Base-by-base conservation (phyloP, 2,329 filamentous ascomycete genomes). In the Alternaria burnsii region DNA sequence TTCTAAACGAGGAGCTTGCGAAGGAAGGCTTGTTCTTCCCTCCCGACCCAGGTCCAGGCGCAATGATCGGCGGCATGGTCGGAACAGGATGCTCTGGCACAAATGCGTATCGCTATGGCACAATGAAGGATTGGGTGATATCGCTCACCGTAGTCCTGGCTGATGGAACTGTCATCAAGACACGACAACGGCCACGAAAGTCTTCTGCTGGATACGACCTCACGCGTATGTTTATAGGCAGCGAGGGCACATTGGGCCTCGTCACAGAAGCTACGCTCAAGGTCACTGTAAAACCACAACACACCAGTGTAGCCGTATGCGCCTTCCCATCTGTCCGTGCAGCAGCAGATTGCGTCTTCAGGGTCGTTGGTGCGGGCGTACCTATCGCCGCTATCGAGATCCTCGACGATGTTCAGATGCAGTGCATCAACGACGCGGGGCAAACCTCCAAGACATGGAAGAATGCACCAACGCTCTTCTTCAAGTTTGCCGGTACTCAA, bases 121-220 rank as follows among this genome's bases (percentile, higher is more conserved):
- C 93, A 2, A 97, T 97, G 93, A 89, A 92, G 64, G 93, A 97
- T 76, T 97, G 93, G 93, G 94, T 97, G 12, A 81, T 97, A 22
- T 91, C 87, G 55, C 80, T 97, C 67, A 97, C 93, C 0, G 92
- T 97, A 4, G 93, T 97, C 11, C 85, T 97, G 71, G 93, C 93
- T 18, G 94, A 97, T 78, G 93, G 93, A 51, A 97, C 93, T 1
- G 80, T 97, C 52, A 90, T 97, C 80, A 94, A 94, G 83, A 97
- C 94, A 11, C 86, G 91, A 64, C 93, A 96, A 79, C 87, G 93
- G 50, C 93, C 93, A 11, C 87, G 93, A 68, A 97, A 97, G 83
- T 94, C 91, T 72, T 93, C 90, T 56, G 94, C 94, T 32, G 94
- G 94, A 26, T 97, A 97, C 80, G 93, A 97, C 77, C 85, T 97